These are phyloP conservation scores for Plantago elongata DNA, from an alignment of 257 asterid species.

Conservation along the genomic window DNA sequence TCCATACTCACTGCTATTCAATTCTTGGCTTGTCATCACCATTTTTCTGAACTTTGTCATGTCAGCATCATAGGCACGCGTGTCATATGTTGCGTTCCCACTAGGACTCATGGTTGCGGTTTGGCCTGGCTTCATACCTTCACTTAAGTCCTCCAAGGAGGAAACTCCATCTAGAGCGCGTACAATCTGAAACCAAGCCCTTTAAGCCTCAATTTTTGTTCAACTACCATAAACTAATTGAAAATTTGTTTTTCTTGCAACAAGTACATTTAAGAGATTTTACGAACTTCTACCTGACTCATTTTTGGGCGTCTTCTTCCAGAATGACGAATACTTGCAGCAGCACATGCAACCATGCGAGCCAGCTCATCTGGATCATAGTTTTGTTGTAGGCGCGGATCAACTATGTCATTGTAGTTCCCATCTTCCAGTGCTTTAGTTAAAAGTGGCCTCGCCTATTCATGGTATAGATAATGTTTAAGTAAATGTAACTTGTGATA, in stretches of 20 bases:
- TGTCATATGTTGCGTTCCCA: constrained; percentile 38
- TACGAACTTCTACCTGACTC: constrained; percentile 57
- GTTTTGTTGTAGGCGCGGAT: constrained; percentile 60
- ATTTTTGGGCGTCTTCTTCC: constrained; percentile 88
- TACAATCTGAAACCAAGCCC: constrained; percentile 39
- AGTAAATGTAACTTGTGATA: neutral
- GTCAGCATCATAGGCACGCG: constrained; percentile 77
- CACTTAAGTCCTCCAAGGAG: constrained; percentile 63
- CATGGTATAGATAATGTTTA: too few species aligned
- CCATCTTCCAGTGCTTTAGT: constrained; percentile 63
- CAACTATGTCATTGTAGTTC: constrained; percentile 46
- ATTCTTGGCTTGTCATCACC: constrained; percentile 54
- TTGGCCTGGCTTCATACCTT: constrained; percentile 45
- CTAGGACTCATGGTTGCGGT: constrained; percentile 20
- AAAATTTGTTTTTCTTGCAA: neutral
- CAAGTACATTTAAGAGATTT: neutral
- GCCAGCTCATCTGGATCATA: constrained; percentile 44
- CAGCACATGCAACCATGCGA: constrained; percentile 61
- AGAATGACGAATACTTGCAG: constrained; percentile 80
- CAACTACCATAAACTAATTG: too few species aligned
- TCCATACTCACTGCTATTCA: constrained; percentile 52
- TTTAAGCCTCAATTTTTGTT: neutral
- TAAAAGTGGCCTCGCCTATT: constrained; percentile 72
- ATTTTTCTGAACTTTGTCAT: constrained; percentile 76
- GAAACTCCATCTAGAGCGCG: constrained; percentile 76